phyloP scores from a whole-genome alignment of 129 eudicot genomes.

The Flaveria robusta region DNA sequence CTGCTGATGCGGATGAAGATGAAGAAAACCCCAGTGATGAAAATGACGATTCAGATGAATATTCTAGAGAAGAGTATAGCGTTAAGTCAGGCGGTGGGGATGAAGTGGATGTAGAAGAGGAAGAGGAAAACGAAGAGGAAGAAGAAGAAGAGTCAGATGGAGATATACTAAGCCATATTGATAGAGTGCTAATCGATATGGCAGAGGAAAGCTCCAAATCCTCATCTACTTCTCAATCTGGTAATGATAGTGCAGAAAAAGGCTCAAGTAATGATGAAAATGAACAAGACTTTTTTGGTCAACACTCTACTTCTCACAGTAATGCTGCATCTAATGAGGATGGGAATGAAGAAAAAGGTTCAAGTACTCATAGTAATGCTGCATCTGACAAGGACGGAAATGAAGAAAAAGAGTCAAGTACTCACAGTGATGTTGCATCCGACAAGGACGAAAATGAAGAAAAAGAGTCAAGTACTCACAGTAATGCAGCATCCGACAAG shows the following conservation, averaged over 20 bases:
- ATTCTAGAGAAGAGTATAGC: conserved; percentile 28
- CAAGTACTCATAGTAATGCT: conserved; percentile 14
- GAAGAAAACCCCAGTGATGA: conserved; percentile 25
- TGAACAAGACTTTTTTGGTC: neutral
- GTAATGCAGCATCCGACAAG: neutral
- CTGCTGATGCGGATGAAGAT: conserved; percentile 28
- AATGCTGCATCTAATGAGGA: neutral
- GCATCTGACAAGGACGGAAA: neutral
- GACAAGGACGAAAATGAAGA: neutral
- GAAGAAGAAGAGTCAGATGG: conserved; percentile 19
- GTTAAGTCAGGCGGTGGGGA: conserved; percentile 26
- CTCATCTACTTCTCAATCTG: conserved; percentile 31
- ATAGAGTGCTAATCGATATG: conserved; percentile 14
- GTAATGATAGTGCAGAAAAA: conserved; percentile 12
- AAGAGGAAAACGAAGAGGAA: conserved; percentile 10
- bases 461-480: conserved; percentile 14
- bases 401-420: conserved; percentile 15
- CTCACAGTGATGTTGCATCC: neutral
- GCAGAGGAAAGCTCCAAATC: conserved; percentile 28
- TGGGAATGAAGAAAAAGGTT: conserved; percentile 5
- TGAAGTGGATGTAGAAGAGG: conserved; percentile 6
- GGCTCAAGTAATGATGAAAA: neutral
- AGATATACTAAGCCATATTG: conserved; percentile 22
- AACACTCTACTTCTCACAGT: conserved; percentile 9
- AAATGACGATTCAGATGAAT: conserved; percentile 26